Percentiles rank a stretch among this genome's conserved stretches.
Evolutionary conservation across 2,329 filamentous ascomycete genomes (phyloP).

Genomic region (Pyrenophora graminea): DNA sequence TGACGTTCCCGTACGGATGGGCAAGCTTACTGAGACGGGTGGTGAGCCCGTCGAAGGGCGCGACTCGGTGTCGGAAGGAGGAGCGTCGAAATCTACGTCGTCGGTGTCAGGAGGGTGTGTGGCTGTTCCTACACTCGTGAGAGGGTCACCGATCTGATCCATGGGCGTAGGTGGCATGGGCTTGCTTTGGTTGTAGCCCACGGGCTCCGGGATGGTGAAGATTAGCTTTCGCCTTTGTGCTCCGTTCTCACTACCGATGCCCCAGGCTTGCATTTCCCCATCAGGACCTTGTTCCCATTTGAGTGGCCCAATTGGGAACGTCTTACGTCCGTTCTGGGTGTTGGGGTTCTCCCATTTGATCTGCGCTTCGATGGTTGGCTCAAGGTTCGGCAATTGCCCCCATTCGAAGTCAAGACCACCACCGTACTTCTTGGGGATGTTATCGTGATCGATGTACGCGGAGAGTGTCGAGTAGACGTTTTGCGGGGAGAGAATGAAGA

Average conservation of each 20-base stretch:
- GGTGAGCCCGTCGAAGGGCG: conserved; percentile 17
- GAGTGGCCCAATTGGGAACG: conserved; percentile 54
- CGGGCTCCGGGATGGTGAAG: conserved; percentile 44
- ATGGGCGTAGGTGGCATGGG: conserved; percentile 34
- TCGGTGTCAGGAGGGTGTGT: conserved; percentile 43
- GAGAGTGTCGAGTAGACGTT: conserved; percentile 79
- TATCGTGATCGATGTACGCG: conserved; percentile 77
- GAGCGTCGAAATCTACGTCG: conserved; percentile 24
- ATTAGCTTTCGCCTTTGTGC: conserved; percentile 45
- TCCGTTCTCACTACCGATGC: conserved; percentile 52
- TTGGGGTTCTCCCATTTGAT: conserved; percentile 49
- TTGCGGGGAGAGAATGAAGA: conserved; percentile 78
- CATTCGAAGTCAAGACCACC: conserved; percentile 83
- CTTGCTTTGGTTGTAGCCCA: conserved; percentile 34
- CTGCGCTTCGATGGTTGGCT: conserved; percentile 54
- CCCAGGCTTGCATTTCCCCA: conserved; percentile 52
- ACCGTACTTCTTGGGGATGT: conserved; percentile 89
- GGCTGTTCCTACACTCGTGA: conserved; percentile 43
- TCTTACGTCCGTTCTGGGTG: conserved; percentile 42
- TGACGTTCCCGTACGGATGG: conserved; percentile 49
- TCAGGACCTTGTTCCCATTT: conserved; percentile 50
- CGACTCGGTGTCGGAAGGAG: conserved; percentile 28
- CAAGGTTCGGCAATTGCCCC: conserved; percentile 74
- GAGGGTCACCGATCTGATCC: conserved; percentile 25
- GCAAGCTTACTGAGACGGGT: conserved; percentile 24